phyloP scores from a whole-genome alignment of 768 basidiomycete genomes.

The Scleroderma citrinum region DNA sequence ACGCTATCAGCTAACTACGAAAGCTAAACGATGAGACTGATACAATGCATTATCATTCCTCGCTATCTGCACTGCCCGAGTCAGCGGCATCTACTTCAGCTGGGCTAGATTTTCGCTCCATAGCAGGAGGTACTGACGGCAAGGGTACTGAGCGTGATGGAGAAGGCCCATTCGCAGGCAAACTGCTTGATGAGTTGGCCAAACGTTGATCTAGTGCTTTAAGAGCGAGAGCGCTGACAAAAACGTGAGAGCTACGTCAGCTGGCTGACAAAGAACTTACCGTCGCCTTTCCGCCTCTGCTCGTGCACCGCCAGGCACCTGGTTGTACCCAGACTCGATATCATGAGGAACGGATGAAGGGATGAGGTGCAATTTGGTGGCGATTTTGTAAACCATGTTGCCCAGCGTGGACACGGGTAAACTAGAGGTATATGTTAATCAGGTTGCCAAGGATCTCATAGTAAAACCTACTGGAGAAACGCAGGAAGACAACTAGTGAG shows the following conservation, averaged over 20 bases:
- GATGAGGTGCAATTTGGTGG: conserved; percentile 69
- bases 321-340: conserved; percentile 69
- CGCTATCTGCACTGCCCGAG: conserved; percentile 12
- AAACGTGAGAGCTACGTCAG: conserved; percentile 3
- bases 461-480: conserved; percentile 74
- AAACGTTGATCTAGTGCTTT: conserved; percentile 94
- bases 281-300: conserved; percentile 96
- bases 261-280: conserved; percentile 36
- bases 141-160: conserved; percentile 22
- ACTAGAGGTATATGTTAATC: conserved; percentile 36
- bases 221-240: conserved; percentile 80
- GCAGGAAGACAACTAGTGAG: conserved; percentile 97
- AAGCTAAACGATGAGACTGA: conserved; percentile 5
- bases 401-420: conserved; percentile 64
- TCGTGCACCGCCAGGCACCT: conserved; percentile 80
- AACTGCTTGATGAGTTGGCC: conserved; percentile 46
- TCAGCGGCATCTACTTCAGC: conserved; percentile 17
- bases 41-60: conserved; percentile 17
- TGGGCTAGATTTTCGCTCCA: conserved; percentile 21
- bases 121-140: conserved; percentile 29
- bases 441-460: background rate
- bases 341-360: conserved; percentile 53
- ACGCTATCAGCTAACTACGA: conserved; percentile 3
- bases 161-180: conserved; percentile 26
- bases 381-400: conserved; percentile 61